A percentile compares a stretch with the other conserved stretches of the same genome.
phyloP scores from a whole-genome alignment of 305 asterid genomes.

The Nicotiana rustica region DNA sequence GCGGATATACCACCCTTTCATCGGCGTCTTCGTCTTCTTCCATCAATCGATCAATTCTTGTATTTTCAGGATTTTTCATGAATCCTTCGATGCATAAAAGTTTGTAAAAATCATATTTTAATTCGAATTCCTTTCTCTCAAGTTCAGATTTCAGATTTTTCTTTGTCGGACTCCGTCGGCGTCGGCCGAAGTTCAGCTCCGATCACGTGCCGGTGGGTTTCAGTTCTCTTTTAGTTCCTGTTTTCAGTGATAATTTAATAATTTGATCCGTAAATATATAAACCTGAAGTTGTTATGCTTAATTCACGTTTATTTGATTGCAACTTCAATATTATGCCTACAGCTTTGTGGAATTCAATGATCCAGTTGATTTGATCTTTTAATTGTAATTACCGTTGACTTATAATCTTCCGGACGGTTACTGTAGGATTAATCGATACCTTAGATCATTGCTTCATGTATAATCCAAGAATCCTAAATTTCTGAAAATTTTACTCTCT shows the following conservation, averaged over 20 bases:
- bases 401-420: neutral
- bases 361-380: neutral
- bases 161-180: neutral
- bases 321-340: neutral
- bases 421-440: neutral
- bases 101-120: neutral
- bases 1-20: neutral
- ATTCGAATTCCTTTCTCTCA: neutral
- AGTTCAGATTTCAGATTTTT: neutral
- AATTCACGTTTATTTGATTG: neutral
- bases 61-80: neutral
- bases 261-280: neutral
- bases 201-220: constrained; percentile 27
- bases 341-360: constrained; percentile 1
- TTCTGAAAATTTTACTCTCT: constrained; percentile 10
- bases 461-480: neutral
- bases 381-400: neutral
- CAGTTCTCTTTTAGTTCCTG: neutral
- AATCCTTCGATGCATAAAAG: neutral
- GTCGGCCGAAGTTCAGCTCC: constrained; percentile 7
- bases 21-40: constrained; percentile 6
- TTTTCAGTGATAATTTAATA: neutral
- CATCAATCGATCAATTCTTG: neutral
- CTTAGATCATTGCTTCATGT: neutral
- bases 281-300: neutral